These are phyloP conservation scores for Amanita molliuscula DNA, from an alignment of 768 basidiomycete species.

Conservation along the genomic window DNA sequence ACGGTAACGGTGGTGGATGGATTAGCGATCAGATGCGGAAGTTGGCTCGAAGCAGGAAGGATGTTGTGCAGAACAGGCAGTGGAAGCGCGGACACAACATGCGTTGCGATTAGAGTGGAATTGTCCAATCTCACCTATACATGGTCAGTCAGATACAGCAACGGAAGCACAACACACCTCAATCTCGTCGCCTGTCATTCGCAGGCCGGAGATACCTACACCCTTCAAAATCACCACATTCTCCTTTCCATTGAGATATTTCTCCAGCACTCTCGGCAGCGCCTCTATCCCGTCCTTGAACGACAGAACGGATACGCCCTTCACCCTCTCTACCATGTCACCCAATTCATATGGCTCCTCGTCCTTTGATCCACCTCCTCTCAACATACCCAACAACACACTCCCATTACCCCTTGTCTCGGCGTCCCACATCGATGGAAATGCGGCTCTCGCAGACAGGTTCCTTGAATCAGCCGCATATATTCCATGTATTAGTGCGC, in stretches of 20 bases:
- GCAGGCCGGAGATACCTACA: constrained; percentile 12
- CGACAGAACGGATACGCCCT: constrained; percentile 66
- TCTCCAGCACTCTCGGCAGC: constrained; percentile 47
- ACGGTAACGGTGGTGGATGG: constrained; percentile 77
- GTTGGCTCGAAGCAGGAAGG: neutral
- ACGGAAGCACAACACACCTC: constrained; percentile 26
- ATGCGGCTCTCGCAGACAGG: constrained; percentile 69
- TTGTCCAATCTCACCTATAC: constrained; percentile 24
- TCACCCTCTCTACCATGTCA: constrained; percentile 34
- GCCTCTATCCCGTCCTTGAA: constrained; percentile 68
- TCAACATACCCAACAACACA: constrained; percentile 41
- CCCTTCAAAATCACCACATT: constrained; percentile 52
- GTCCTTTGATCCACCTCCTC: constrained; percentile 9
- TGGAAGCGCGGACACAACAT: constrained; percentile 72
- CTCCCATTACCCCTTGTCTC: constrained; percentile 64
- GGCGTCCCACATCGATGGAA: constrained; percentile 62
- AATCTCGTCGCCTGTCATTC: constrained; percentile 21
- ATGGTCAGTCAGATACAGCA: neutral
- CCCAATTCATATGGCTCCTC: constrained; percentile 38
- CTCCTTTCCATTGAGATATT: constrained; percentile 27
- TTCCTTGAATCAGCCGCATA: constrained; percentile 78
- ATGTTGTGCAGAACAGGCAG: constrained; percentile 36
- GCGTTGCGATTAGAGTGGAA: constrained; percentile 27
- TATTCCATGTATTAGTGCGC: constrained; percentile 87
- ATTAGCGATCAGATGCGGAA: constrained; percentile 55